Evolutionary conservation across 2,329 filamentous ascomycete species (phyloP).

Genomic region (Fusarium sp.): DNA sequence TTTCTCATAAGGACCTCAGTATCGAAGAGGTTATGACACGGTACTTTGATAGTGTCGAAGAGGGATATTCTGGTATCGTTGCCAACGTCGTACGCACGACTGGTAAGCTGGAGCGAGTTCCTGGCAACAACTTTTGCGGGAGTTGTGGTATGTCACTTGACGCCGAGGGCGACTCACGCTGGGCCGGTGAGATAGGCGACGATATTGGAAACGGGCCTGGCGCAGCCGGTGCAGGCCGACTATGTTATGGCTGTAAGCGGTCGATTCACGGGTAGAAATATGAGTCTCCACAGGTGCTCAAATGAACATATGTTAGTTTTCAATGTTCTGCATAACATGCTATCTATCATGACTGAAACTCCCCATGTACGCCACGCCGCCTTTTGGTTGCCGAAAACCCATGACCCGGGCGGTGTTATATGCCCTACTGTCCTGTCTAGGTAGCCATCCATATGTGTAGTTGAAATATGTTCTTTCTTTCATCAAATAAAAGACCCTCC

Average conservation of each 20-base stretch:
- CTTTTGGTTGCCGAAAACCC: slow-evolving; percentile 43
- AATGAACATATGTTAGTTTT: slow-evolving; percentile 17
- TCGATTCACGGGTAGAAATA: slow-evolving; percentile 63
- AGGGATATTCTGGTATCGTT: slow-evolving; percentile 89
- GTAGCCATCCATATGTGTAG: slow-evolving; percentile 23
- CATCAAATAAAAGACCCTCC: slow-evolving; percentile 30
- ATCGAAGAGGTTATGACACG: slow-evolving; percentile 91
- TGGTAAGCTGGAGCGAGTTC: slow-evolving; percentile 75
- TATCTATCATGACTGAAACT: slow-evolving; percentile 39
- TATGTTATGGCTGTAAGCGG: slow-evolving; percentile 82
- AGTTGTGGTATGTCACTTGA: slow-evolving; percentile 77
- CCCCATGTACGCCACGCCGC: slow-evolving; percentile 42
- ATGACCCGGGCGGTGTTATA: slow-evolving; percentile 37
- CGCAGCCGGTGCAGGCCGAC: slow-evolving; percentile 31
- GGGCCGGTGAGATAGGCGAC: slow-evolving; percentile 70
- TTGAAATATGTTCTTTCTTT: slow-evolving; percentile 12
- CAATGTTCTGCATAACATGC: slow-evolving; percentile 21
- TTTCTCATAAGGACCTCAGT: slow-evolving; percentile 80
- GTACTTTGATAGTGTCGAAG: slow-evolving; percentile 85
- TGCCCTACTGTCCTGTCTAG: slow-evolving; percentile 33
- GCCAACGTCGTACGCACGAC: slow-evolving; percentile 94
- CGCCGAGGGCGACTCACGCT: slow-evolving; percentile 70
- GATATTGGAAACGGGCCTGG: slow-evolving; percentile 43
- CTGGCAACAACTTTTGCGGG: slow-evolving; percentile 63
- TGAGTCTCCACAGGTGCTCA: not conserved